Evolutionary conservation across 2,329 filamentous ascomycete genomes (phyloP).

Genomic region (Aureobasidium sp.): DNA sequence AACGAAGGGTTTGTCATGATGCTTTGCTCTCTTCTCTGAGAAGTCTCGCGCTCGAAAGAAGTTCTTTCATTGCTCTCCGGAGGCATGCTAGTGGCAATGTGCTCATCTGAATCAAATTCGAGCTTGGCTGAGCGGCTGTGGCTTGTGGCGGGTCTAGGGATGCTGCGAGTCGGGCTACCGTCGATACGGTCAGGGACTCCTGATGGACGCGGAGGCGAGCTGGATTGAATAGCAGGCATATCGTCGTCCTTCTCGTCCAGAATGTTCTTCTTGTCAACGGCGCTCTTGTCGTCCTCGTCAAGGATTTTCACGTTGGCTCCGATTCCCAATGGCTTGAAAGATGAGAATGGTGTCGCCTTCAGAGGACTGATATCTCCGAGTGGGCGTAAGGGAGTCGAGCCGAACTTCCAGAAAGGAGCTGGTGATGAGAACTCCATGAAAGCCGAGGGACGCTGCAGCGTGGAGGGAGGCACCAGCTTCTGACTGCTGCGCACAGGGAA

Average conservation of each 20-base stretch:
- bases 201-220: conserved; percentile 25
- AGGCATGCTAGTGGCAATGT: neutral
- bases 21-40: neutral
- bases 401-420: conserved; percentile 84
- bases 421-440: conserved; percentile 82
- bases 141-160: conserved; percentile 14
- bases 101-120: conserved; percentile 7
- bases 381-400: conserved; percentile 56
- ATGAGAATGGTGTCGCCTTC: conserved; percentile 30
- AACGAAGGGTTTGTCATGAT: neutral
- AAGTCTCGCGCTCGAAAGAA: neutral
- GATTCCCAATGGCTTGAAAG: conserved; percentile 21
- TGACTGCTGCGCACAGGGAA: conserved; percentile 42
- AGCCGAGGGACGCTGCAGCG: conserved; percentile 72
- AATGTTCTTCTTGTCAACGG: conserved; percentile 16
- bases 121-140: conserved; percentile 12
- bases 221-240: conserved; percentile 29
- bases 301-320: conserved; percentile 20
- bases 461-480: conserved; percentile 70
- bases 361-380: conserved; percentile 31
- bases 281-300: conserved; percentile 20
- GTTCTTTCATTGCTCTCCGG: conserved; percentile 8
- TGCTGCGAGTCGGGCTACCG: conserved; percentile 26
- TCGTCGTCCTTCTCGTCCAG: conserved; percentile 21
- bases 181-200: conserved; percentile 21